Evolutionary conservation across 345 rosid species (phyloP), one percentile per base, ranked within the genome.

Genomic region (Syzygium grande): DNA sequence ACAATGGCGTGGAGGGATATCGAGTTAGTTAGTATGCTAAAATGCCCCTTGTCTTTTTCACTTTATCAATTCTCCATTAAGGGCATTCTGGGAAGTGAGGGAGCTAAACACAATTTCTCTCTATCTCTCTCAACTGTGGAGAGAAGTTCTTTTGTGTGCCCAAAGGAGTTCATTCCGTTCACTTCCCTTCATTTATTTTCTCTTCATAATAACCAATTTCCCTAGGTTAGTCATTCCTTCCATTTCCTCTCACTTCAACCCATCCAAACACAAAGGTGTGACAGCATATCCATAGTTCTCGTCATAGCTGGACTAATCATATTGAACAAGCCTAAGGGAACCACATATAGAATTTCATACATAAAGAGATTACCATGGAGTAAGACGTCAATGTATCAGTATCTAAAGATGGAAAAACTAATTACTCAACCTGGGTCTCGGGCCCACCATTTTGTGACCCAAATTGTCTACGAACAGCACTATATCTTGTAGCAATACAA

Each of bases 401-500:
- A 22, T n/a, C 14, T 30, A 65, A 63, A 51, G 83, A 52, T 43
- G 79, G 51, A 19, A 73, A 84, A 27, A 27, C 30, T 83, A 84
- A 56, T 83, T n/a, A 54, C 54, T 22, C 83, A 91, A 97, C 99
- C 98, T 96, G 99, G 43, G 95, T 96, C 95, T 98, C 99, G 86
- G 89, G 86, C 87, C 98, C 92, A 87, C 96, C 98, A 84, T 92
- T 89, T 85, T 89, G 92, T 4, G 94, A 91, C 85, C 99, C 99
- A 95, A 98, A 98, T 90, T 98, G 99, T 91, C 99, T 94, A 86
- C 99, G 98, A 87, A 97, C 98, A 88, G 95, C 96, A 87, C 99
- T 98, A 87, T 98, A 98, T 89, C 99, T 94, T 77, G 99, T 97
- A 83, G 99, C 99, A 85, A 98, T 97, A 87, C 99, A 96, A 91